Percentiles rank a stretch among this genome's conserved stretches.
These are phyloP conservation scores for Tolypocladium sp. DNA, from an alignment of 2,329 filamentous ascomycete genomes.

Conservation along the genomic window DNA sequence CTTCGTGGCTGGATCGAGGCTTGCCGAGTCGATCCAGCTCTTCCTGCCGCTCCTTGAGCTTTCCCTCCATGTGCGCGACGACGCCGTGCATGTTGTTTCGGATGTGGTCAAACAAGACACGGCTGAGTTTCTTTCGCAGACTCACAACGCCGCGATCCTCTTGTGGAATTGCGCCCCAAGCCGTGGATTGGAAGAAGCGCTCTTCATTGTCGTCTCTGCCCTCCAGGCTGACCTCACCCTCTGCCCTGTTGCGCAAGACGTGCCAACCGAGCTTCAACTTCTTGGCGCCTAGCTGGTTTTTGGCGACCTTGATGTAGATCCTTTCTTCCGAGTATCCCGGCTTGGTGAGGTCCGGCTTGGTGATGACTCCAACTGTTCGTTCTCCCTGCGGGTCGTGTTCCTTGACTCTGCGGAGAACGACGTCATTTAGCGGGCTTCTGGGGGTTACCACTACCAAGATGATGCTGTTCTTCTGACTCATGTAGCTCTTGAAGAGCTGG, in stretches of 20 bases:
- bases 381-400: slow-evolving; percentile 30
- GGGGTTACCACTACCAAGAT: slow-evolving; percentile 47
- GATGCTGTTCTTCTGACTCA: slow-evolving; percentile 47
- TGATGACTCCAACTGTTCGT: slow-evolving; percentile 48
- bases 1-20: slow-evolving; percentile 8
- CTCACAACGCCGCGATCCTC: slow-evolving; percentile 19
- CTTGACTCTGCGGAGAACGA: slow-evolving; percentile 34
- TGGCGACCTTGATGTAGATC: slow-evolving; percentile 23
- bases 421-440: slow-evolving; percentile 40
- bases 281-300: slow-evolving; percentile 14
- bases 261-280: slow-evolving; percentile 39
- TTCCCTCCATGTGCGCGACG: slow-evolving; percentile 15
- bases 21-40: slow-evolving; percentile 12
- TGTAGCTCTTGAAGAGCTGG: slow-evolving; percentile 39
- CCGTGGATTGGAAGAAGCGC: slow-evolving; percentile 19
- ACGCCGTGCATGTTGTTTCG: slow-evolving; percentile 15
- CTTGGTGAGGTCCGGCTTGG: slow-evolving; percentile 45
- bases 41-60: slow-evolving; percentile 10
- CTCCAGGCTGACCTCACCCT: slow-evolving; percentile 17
- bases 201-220: slow-evolving; percentile 20
- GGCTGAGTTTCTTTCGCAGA: slow-evolving; percentile 24
- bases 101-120: slow-evolving; percentile 18
- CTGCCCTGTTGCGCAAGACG: slow-evolving; percentile 37
- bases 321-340: slow-evolving; percentile 27
- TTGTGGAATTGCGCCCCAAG: slow-evolving; percentile 18